Conservation (phyloP, 805 yeast species). For the Candida andamanensis region DNA sequence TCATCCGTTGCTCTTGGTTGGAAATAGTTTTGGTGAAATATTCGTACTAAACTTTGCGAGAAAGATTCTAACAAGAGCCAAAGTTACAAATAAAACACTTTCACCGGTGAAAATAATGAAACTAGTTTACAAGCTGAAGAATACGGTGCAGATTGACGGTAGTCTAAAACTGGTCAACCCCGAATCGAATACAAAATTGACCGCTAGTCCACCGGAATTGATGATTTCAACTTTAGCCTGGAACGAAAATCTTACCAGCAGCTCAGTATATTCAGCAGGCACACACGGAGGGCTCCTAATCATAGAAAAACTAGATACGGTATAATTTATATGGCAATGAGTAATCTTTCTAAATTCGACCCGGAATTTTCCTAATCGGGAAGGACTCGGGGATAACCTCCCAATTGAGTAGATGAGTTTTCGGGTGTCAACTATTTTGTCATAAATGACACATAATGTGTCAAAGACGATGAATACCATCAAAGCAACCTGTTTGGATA, state of each 20-base stretch:
- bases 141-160: constrained; percentile 17
- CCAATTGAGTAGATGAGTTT: no score
- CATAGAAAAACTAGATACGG: constrained; percentile 36
- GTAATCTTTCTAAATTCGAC: constrained; percentile 2
- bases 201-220: constrained; percentile 46
- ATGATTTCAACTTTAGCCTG: constrained; percentile 49
- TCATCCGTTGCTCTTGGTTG: constrained; percentile 34
- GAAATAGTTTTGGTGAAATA: constrained; percentile 33
- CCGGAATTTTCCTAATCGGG: no score
- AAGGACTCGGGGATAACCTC: no score
- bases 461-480: no score
- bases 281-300: constrained; percentile 47
- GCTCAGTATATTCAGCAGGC: constrained; percentile 52
- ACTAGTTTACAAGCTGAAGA: constrained; percentile 8
- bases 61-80: constrained; percentile 30
- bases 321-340: neutral
- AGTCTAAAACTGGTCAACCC: constrained; percentile 25
- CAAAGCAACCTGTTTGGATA: no score
- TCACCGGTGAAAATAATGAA: constrained; percentile 38
- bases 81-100: constrained; percentile 33
- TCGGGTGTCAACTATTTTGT: no score
- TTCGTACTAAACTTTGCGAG: constrained; percentile 33
- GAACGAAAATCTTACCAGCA: constrained; percentile 43
- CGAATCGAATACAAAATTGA: constrained; percentile 19
- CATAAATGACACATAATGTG: no score